phyloP scores from a whole-genome alignment of 768 basidiomycete species.

The Phaeotremella skinneri region DNA sequence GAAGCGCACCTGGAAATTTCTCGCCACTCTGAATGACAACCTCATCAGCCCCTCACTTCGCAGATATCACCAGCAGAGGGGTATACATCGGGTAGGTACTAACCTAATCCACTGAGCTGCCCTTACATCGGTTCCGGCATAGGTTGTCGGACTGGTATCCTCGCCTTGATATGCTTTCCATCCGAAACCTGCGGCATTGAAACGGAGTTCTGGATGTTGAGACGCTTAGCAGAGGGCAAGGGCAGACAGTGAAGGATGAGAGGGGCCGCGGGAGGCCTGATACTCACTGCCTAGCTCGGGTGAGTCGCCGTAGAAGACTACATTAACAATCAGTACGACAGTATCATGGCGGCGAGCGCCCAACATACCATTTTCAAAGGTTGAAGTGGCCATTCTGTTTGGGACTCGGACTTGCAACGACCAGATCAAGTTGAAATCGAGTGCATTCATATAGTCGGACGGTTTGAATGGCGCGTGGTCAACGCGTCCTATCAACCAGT shows the following conservation, averaged over 20 bases:
- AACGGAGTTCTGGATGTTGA: conserved; percentile 60
- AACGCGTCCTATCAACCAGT: background rate
- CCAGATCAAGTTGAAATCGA: background rate
- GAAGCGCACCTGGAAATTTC: conserved; percentile 83
- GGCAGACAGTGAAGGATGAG: conserved; percentile 8
- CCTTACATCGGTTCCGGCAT: conserved; percentile 31
- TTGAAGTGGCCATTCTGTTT: conserved; percentile 61
- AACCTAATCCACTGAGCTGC: conserved; percentile 43
- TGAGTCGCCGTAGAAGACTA: conserved; percentile 68
- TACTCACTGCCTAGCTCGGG: conserved; percentile 72
- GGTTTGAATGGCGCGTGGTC: background rate
- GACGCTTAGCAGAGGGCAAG: background rate
- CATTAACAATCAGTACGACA: conserved; percentile 1
- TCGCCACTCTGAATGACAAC: conserved; percentile 61
- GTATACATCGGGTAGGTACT: conserved; percentile 6
- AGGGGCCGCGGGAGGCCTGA: background rate
- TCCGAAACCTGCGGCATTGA: conserved; percentile 85
- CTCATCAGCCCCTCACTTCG: background rate
- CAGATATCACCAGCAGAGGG: background rate
- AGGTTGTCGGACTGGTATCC: conserved; percentile 58
- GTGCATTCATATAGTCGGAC: background rate
- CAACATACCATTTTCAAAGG: conserved; percentile 66
- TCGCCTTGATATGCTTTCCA: conserved; percentile 71
- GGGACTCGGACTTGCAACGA: background rate
- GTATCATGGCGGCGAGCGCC: background rate